phyloP scores from a whole-genome alignment of 2,329 filamentous ascomycete genomes.

The Apiospora aurea region DNA sequence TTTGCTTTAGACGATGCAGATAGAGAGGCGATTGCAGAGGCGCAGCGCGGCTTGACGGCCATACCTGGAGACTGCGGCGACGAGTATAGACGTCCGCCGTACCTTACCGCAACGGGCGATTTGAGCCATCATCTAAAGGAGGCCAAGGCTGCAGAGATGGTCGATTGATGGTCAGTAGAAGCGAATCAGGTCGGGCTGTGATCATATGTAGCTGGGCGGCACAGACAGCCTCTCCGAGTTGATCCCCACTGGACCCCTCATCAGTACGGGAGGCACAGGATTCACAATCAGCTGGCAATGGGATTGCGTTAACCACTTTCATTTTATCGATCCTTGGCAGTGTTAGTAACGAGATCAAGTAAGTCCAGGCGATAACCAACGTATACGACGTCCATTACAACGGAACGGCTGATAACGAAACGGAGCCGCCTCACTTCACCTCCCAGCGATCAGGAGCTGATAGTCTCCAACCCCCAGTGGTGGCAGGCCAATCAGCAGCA shows the following conservation, averaged over 20 bases:
- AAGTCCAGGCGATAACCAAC: not conserved
- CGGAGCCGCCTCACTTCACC: not conserved
- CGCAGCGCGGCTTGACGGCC: slow-evolving; percentile 36
- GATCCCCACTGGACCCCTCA: not conserved
- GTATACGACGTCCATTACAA: not conserved
- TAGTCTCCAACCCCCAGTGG: not conserved
- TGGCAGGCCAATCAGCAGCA: not conserved
- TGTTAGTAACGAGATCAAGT: not conserved
- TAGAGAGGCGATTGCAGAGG: slow-evolving; percentile 40
- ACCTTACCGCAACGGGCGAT: slow-evolving; percentile 42
- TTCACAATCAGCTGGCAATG: not conserved
- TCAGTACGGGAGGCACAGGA: not conserved
- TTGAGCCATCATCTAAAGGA: slow-evolving; percentile 40
- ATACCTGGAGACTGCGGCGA: slow-evolving; percentile 44
- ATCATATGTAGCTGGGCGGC: not conserved
- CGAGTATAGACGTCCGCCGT: slow-evolving; percentile 42
- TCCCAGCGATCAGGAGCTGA: not conserved
- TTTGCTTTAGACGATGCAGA: slow-evolving; percentile 48
- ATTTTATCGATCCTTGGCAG: not conserved
- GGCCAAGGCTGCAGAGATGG: slow-evolving; percentile 17
- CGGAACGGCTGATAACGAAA: slow-evolving; percentile 11
- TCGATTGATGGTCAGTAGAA: slow-evolving; percentile 29
- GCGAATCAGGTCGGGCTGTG: not conserved
- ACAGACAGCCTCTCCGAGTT: not conserved
- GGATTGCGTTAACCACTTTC: not conserved